phyloP scores from a whole-genome alignment of 495 filamentous ascomycete genomes.

The Xylaria telfairii region DNA sequence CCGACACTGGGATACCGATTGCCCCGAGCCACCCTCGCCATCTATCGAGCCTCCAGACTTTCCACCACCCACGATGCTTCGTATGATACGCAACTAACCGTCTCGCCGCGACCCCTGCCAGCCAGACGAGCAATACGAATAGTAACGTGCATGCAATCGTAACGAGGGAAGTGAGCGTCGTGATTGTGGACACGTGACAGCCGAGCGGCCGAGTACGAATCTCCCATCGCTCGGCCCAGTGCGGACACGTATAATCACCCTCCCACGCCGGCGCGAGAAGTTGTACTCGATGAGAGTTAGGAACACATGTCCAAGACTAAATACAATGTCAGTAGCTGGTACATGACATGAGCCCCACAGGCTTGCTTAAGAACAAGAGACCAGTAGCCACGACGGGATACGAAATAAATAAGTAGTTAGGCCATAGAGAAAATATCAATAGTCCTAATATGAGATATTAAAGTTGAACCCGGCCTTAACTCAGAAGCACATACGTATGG shows the following conservation, averaged over 20 bases:
- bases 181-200: conserved; percentile 60
- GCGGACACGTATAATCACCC: conserved; percentile 50
- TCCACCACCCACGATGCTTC: conserved; percentile 44
- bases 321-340: not conserved
- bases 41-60: conserved; percentile 29
- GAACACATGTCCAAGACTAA: conserved; percentile 56
- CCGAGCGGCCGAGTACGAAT: conserved; percentile 54
- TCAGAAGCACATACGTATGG: conserved; percentile 47
- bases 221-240: conserved; percentile 58
- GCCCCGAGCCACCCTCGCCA: not conserved
- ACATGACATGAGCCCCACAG: not conserved
- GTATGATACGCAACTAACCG: conserved; percentile 31
- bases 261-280: conserved; percentile 55
- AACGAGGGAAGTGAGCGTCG: conserved; percentile 48
- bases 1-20: not conserved
- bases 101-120: conserved; percentile 28
- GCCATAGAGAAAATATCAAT: not conserved
- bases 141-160: conserved; percentile 47
- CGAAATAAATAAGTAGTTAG: not conserved
- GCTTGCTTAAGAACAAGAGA: not conserved
- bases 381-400: not conserved
- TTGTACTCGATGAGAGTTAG: conserved; percentile 45
- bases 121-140: conserved; percentile 39
- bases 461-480: not conserved
- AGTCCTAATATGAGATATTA: not conserved